Evolutionary conservation across 1,284 basidiomycete genomes (phyloP), one percentile per base, ranked within the genome.

Genomic region (Phellinidium pouzarii): DNA sequence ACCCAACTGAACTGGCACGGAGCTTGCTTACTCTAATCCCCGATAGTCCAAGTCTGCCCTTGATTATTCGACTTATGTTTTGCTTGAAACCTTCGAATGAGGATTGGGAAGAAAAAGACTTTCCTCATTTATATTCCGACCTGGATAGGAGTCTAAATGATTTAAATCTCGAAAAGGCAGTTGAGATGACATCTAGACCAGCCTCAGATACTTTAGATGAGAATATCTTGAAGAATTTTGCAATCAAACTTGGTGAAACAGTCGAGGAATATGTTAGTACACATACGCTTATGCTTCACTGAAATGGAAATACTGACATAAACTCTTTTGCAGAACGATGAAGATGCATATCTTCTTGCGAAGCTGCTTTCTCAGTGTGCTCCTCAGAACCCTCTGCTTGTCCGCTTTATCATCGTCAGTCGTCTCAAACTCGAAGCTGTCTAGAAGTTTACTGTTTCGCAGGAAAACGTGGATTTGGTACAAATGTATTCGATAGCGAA

Each of bases 41-140:
- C 8, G 71, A 78, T 37, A 67, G 80, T 0, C 83, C 84, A 1
- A 71, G 78, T 1, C 71, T 89, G 2, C 67, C 76, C 4, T 73
- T 87, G 11, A 73, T 84, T 40, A 74, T 83, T 37, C 75, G 82
- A 25, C 71, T 88, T 11, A 80, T 87, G 73, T 83, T 87, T 58
- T 87, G 85, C 62, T 66, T 89, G 50, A 89, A 89, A 61, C 83
- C 84, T 0, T 70, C 76, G 9, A 76, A 79, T 57, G 82, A 87
- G 19, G 84, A 88, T 57, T 88, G 86, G 85, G 85, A 88, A 56
- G 67, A 79, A 36, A 77, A 78, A 2, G 77, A 80, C 12, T 89
- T 87, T 61, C 87, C 87, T 0, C 77, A 82, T 62, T 61, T 87
- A 14, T 79, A 82, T 59, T 74, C 82, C 11, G 73, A 80, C 59